Base-by-base conservation (phyloP, 495 filamentous ascomycete species). In the Aspergillus affinis region DNA sequence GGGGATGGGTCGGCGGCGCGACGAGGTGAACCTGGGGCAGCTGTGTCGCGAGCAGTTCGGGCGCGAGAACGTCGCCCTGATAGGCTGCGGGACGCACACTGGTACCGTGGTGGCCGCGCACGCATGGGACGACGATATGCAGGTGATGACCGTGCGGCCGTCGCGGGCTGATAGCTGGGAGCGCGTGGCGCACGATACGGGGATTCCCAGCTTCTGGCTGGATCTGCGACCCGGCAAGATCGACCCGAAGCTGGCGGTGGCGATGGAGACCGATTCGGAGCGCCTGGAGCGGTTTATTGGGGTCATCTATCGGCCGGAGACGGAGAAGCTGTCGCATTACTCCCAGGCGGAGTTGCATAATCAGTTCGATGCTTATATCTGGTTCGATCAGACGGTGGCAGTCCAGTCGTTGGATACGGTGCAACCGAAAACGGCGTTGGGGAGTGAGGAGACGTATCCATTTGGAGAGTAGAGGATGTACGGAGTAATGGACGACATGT, bases 241-340 rank as follows among this genome's bases (percentile, higher is more conserved):
- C 51, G 65, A 78, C 54, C 58, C 68, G 17, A 58, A 66, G 48
- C 68, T 85, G 51, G 60, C 73, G 19, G 51, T 72, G 58, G 78
- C 72, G 10, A 60, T 86, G 50, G 72, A 68, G 27, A 51, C 51
- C 15, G 77, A 77, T 61, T 61, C 68, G 52, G 69, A 66, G 27
- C 63, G 78, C 18, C 66, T 83, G 7, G 72, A 86, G 70, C 64
- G 84, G 7, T 85, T 84, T 55, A 86, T 86, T 36, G 84, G 84
- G 1, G 83, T 86, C 12, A 82, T 86, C n/a, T 86, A 86, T 64
- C 69, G 76, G 4, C 84, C 83, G 7, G 74, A 78, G 15, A 83
- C 82, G 0, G 84, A 86, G 65, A 68, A 73, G 10, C 55, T 76
- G 51, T 83, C 80, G 23, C 83, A 85, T 63, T 86, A 86, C 65